Evolutionary conservation across 345 rosid genomes (phyloP).

Genomic region (Crucihimalaya himalaica): DNA sequence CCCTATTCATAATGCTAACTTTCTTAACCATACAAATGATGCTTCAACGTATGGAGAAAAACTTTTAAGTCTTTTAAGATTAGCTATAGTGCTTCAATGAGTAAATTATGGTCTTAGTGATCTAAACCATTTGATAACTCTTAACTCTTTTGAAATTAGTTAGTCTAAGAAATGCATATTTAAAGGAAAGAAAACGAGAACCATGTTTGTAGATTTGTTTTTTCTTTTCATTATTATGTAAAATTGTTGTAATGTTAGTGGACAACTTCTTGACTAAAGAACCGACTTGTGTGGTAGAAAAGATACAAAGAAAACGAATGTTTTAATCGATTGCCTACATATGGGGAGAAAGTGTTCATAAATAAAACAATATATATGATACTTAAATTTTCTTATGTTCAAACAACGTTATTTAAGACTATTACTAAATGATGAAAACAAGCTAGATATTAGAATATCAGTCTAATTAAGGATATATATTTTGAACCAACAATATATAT

Average conservation of each 20-base stretch:
- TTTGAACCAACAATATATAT: too few species aligned
- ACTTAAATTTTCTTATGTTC: background rate
- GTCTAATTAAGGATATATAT: background rate
- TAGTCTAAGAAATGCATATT: background rate
- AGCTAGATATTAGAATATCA: background rate
- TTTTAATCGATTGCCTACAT: too few species aligned
- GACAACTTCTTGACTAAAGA: slow-evolving; percentile 28
- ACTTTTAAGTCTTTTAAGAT: too few species aligned
- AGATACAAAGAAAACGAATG: background rate
- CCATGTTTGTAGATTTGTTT: background rate
- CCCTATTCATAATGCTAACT: background rate
- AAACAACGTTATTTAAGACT: background rate
- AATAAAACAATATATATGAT: background rate
- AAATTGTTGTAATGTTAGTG: background rate
- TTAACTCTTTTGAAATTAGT: background rate
- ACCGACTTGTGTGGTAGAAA: slow-evolving; percentile 26
- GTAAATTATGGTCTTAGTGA: background rate
- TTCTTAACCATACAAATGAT: background rate
- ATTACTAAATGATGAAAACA: background rate
- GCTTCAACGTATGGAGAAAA: background rate
- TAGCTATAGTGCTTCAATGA: background rate
- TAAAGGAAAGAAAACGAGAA: background rate
- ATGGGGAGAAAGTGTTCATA: slow-evolving; percentile 16
- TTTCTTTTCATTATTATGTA: background rate
- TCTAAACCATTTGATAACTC: background rate